Conservation (phyloP, 73 alveolate genomes). For the Paramecium bursaria region DNA sequence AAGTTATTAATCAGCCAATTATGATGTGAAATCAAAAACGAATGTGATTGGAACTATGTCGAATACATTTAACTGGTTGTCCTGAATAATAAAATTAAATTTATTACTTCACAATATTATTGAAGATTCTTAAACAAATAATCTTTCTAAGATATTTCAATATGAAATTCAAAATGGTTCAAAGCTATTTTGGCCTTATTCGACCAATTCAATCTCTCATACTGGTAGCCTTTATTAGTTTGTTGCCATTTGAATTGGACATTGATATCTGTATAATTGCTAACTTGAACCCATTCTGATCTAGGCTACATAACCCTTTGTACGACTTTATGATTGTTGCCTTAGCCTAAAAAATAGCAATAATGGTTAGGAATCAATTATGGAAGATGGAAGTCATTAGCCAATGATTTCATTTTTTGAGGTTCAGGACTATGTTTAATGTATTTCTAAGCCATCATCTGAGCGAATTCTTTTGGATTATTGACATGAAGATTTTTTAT, state of each 20-base stretch:
- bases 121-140: conserved; percentile 35
- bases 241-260: conserved; percentile 59
- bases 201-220: conserved; percentile 53
- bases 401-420: too few species aligned
- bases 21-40: conserved; percentile 55
- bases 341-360: conserved; percentile 24
- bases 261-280: conserved; percentile 1
- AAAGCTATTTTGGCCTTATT: conserved; percentile 4
- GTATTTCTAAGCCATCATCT: too few species aligned
- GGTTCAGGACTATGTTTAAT: too few species aligned
- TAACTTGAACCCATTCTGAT: conserved; percentile 13
- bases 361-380: too few species aligned
- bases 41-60: conserved; percentile 58
- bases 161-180: conserved; percentile 68
- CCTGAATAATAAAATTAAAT: conserved; percentile 10
- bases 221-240: conserved; percentile 43
- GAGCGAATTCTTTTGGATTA: too few species aligned
- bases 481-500: too few species aligned
- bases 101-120: conserved; percentile 65
- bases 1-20: conserved; percentile 13
- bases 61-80: conserved; percentile 16
- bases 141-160: conserved; percentile 55
- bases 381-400: too few species aligned
- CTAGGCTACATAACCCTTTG: conserved; percentile 2
- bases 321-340: conserved; percentile 22